Conservation (phyloP, 257 asterid genomes). For the Solanum chaucha region DNA sequence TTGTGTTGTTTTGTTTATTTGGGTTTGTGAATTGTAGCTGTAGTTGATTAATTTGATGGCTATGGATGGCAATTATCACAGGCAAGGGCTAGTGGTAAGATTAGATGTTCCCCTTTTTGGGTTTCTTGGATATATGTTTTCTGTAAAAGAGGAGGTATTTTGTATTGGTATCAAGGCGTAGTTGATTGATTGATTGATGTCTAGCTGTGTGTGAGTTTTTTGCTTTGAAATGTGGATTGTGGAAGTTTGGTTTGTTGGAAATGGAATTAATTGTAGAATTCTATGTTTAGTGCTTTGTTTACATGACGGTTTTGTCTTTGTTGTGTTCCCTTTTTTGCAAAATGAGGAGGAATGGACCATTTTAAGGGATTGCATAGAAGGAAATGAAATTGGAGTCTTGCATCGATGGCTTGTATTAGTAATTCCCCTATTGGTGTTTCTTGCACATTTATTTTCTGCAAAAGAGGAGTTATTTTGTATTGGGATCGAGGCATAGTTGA, state of each 20-base stretch:
- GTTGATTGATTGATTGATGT: neutral
- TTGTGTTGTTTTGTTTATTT: neutral
- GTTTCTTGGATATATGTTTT: neutral
- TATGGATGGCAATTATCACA: neutral
- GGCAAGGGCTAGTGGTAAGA: slow-evolving; percentile 4
- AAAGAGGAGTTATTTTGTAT: neutral
- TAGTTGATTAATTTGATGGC: neutral
- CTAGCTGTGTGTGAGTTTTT: neutral
- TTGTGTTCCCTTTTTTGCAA: neutral
- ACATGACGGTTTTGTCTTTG: neutral
- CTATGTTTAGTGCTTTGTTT: neutral
- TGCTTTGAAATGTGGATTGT: neutral
- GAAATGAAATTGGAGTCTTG: neutral
- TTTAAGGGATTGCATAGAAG: neutral
- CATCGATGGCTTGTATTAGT: neutral
- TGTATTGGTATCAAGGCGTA: neutral
- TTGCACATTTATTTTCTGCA: neutral
- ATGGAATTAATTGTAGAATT: neutral
- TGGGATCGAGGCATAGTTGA: neutral
- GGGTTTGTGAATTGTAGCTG: neutral
- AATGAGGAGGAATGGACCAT: neutral
- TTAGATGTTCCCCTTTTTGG: neutral
- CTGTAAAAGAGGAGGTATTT: neutral
- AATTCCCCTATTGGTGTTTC: neutral
- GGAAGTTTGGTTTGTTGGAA: neutral